A percentile compares a stretch with the other conserved stretches of the same genome.
Evolutionary conservation across 345 rosid species (phyloP).

Genomic region (Salix exigua): DNA sequence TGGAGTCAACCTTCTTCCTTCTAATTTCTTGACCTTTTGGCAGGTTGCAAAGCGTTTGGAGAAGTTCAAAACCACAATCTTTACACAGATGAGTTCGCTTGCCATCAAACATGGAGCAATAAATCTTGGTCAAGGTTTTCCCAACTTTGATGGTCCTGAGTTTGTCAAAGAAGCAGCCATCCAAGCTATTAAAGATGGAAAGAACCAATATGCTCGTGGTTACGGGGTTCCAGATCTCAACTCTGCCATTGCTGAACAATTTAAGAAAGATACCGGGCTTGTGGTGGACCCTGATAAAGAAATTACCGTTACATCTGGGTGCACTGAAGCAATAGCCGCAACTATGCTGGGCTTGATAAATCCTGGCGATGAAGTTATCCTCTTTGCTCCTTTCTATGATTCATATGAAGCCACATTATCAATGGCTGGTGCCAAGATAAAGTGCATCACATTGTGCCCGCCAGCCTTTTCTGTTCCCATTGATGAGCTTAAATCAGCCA

Average conservation of each 20-base stretch:
- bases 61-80: slow-evolving; percentile 93
- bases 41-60: slow-evolving; percentile 89
- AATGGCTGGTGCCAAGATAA: slow-evolving; percentile 91
- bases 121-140: slow-evolving; percentile 94
- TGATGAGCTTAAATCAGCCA: slow-evolving; percentile 65
- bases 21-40: neutral
- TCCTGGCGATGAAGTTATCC: slow-evolving; percentile 91
- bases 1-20: neutral
- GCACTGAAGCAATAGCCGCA: slow-evolving; percentile 96
- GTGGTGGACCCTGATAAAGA: slow-evolving; percentile 84
- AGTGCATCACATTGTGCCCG: slow-evolving; percentile 72
- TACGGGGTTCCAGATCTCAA: slow-evolving; percentile 70
- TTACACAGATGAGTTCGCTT: slow-evolving; percentile 86
- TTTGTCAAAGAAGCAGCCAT: slow-evolving; percentile 93
- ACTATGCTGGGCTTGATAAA: slow-evolving; percentile 74
- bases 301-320: slow-evolving; percentile 86
- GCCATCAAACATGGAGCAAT: slow-evolving; percentile 85
- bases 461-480: slow-evolving; percentile 73
- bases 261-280: slow-evolving; percentile 68
- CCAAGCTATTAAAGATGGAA: slow-evolving; percentile 83
- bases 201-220: slow-evolving; percentile 95
- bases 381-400: slow-evolving; percentile 91
- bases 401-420: slow-evolving; percentile 92
- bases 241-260: slow-evolving; percentile 62
- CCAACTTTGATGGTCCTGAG: slow-evolving; percentile 94